A percentile compares a stretch with the other conserved stretches of the same genome.
Evolutionary conservation across 2,329 filamentous ascomycete species (phyloP).

Genomic region (Colletotrichum sp.): DNA sequence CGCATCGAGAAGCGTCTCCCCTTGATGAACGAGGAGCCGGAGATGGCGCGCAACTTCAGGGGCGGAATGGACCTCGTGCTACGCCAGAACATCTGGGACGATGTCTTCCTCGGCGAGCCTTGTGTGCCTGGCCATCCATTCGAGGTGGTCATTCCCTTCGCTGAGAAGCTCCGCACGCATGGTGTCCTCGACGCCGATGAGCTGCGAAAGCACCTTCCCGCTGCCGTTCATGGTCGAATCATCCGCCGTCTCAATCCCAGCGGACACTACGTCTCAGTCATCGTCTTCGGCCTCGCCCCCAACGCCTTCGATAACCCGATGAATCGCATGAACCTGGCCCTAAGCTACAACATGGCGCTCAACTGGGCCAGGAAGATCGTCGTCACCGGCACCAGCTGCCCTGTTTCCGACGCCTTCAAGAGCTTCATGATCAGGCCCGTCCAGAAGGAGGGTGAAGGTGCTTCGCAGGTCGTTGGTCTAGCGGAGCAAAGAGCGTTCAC

Average conservation of each 20-base stretch:
- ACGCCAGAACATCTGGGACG: neutral
- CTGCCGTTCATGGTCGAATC: neutral
- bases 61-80: neutral
- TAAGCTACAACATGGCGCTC: neutral
- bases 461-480: neutral
- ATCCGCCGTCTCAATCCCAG: neutral
- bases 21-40: neutral
- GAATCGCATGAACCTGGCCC: neutral
- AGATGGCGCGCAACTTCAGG: neutral
- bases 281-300: neutral
- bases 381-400: neutral
- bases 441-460: neutral
- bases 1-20: neutral
- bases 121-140: neutral
- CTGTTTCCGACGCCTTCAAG: neutral
- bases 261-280: neutral
- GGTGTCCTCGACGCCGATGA: neutral
- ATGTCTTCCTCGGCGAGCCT: neutral
- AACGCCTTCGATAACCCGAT: neutral
- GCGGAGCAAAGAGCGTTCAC: rapidly evolving
- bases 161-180: neutral
- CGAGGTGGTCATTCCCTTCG: neutral
- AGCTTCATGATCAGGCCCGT: neutral
- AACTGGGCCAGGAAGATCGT: neutral
- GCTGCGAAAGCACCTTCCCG: neutral